Base-by-base conservation (phyloP, 2,329 filamentous ascomycete genomes). In the Xylaria sp. region DNA sequence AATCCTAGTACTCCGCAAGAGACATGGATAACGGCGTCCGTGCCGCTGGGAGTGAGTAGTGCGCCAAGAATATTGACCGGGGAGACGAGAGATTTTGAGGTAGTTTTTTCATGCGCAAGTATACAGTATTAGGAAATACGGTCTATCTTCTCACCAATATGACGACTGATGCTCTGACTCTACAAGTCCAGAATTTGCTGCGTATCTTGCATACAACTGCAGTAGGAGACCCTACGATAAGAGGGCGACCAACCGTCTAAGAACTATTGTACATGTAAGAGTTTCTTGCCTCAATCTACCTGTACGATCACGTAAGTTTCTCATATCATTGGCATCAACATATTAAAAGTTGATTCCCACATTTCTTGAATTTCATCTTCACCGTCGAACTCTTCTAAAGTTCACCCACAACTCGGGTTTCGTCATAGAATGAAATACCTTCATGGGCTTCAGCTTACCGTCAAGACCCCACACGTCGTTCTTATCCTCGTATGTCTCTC, bases 401-500 rank as follows among this genome's bases (percentile, higher is more conserved):
- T 38, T 56, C 11, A 72, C 65, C 71, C 71, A 70, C 5, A 72
- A 50, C 27, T 69, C 67, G 1, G 71, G 71, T 33, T 71, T 72
- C 31, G 61, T 70, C 67, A 68, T 71, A 0, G 71, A 71, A 55
- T 72, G 69, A 44, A 72, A 72, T 22, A 72, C 55, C 25, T 72
- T 72, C 67, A 72, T 68, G 2, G 55, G 58, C 56, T 66, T 69
- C 61, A 71, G 49, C 11, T 54, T 63, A 39, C 69, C 69, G n/a
- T 71, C 63, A 27, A 70, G 50, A 3, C 70, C 70, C 69, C 69
- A 71, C 4, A 70, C 54, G 15, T 53, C 33, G 22, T 72, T 71
- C 58, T 54, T 63, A 6, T 49, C 54, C 11, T 17, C 20, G 27
- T 69, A 57, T 2, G 13, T 31, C 10, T 29, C 49, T 13, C 27